phyloP scores from a whole-genome alignment of 306 rosid species.

The Senna tora region DNA sequence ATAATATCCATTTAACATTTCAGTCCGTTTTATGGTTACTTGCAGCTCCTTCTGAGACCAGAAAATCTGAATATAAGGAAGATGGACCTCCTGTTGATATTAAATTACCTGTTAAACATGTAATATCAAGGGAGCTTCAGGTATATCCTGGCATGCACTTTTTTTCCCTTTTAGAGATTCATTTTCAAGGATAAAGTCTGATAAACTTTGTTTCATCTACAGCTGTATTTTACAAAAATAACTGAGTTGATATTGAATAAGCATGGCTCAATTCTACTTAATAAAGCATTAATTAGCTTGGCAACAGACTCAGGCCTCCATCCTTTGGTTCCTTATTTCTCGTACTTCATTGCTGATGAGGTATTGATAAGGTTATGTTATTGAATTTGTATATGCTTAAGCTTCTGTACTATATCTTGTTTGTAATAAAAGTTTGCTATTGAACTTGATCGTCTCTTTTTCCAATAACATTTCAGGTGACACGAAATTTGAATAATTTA shows the following conservation, averaged over 20 bases:
- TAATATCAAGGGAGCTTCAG: constrained; percentile 82
- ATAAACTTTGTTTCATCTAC: constrained; percentile 42
- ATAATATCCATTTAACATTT: constrained; percentile 28
- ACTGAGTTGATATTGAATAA: constrained; percentile 61
- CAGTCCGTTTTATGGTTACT: constrained; percentile 36
- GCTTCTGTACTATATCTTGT: constrained; percentile 3
- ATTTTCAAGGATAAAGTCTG: constrained; percentile 10
- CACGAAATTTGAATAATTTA: constrained; percentile 58
- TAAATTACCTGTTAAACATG: constrained; percentile 77
- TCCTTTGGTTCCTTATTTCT: constrained; percentile 83
- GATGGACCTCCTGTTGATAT: constrained; percentile 70
- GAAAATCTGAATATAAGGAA: constrained; percentile 72
- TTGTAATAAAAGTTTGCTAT: constrained; percentile 27
- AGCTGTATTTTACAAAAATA: constrained; percentile 85
- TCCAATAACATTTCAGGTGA: constrained; percentile 58
- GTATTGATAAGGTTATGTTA: constrained; percentile 42
- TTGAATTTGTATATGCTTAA: constrained; percentile 20
- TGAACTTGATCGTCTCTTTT: constrained; percentile 27
- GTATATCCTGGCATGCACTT: constrained; percentile 44
- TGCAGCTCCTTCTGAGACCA: constrained; percentile 63
- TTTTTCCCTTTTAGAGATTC: constrained; percentile 12
- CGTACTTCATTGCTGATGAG: constrained; percentile 83
- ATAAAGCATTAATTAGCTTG: constrained; percentile 77
- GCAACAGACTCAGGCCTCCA: constrained; percentile 86
- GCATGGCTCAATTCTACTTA: constrained; percentile 63